Conservation (phyloP, 2,329 filamentous ascomycete species). For the Phyllosticta paracitricarpa region DNA sequence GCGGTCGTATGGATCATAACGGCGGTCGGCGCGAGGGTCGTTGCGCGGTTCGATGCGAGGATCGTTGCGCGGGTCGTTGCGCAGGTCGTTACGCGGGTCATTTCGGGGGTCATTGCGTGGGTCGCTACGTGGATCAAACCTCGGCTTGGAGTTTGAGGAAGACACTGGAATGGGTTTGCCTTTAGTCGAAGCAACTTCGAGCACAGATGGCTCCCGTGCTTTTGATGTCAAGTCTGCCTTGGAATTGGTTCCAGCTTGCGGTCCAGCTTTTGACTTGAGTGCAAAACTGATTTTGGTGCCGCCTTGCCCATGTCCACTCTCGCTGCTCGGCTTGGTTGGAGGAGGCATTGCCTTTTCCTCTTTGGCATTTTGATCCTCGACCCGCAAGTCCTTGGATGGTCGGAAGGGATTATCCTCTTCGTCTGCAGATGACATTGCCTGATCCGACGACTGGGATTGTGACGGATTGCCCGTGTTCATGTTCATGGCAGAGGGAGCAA, state of each 20-base stretch:
- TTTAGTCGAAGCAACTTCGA: slow-evolving; percentile 30
- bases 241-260: slow-evolving; percentile 42
- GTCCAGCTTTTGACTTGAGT: slow-evolving; percentile 63
- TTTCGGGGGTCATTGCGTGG: background rate
- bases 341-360: slow-evolving; percentile 46
- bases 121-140: background rate
- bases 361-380: slow-evolving; percentile 51
- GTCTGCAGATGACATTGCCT: slow-evolving; percentile 29
- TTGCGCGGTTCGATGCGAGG: background rate
- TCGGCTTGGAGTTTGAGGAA: background rate
- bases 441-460: slow-evolving; percentile 12
- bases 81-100: background rate
- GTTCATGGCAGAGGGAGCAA: slow-evolving; percentile 13
- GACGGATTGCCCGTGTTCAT: slow-evolving; percentile 10
- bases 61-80: no score
- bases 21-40: slow-evolving; percentile 6
- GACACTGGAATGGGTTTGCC: slow-evolving; percentile 16
- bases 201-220: slow-evolving; percentile 25
- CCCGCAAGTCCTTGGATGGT: slow-evolving; percentile 54
- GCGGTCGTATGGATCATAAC: slow-evolving; percentile 9
- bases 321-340: slow-evolving; percentile 44
- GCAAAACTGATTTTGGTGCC: slow-evolving; percentile 82
- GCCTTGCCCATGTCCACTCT: slow-evolving; percentile 43
- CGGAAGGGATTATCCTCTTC: slow-evolving; percentile 53
- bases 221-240: slow-evolving; percentile 37